phyloP scores from a whole-genome alignment of 495 filamentous ascomycete genomes.

The Penicillium simplicissimum region DNA sequence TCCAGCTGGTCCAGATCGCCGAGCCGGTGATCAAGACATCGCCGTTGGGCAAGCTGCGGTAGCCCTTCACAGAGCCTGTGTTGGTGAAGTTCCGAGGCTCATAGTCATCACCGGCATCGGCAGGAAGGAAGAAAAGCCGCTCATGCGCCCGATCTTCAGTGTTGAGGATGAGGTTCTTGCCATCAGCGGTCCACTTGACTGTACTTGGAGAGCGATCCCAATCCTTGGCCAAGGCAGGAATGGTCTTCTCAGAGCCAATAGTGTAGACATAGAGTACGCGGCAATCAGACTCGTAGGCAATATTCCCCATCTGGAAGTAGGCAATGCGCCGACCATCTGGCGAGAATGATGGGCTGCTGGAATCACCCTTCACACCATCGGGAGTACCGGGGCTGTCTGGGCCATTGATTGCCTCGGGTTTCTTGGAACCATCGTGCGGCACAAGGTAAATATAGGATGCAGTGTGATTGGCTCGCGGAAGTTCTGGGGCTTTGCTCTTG shows the following conservation, averaged over 20 bases:
- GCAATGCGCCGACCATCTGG: constrained; percentile 39
- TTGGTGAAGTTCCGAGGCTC: constrained; percentile 36
- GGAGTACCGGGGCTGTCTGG: constrained; percentile 32
- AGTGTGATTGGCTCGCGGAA: constrained; percentile 41
- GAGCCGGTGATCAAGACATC: constrained; percentile 37
- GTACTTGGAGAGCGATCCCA: constrained; percentile 44
- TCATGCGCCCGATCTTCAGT: constrained; percentile 34
- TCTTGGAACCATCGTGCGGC: constrained; percentile 37
- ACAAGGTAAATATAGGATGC: constrained; percentile 43
- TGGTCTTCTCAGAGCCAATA: constrained; percentile 30
- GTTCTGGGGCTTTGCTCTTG: constrained; percentile 45
- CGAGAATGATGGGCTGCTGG: constrained; percentile 38
- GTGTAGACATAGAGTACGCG: constrained; percentile 39
- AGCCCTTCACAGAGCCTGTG: constrained; percentile 25
- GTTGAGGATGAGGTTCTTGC: constrained; percentile 32
- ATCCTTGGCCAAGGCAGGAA: constrained; percentile 33
- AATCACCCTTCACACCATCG: constrained; percentile 34
- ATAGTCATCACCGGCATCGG: constrained; percentile 32
- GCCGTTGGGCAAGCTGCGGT: constrained; percentile 35
- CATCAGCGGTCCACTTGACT: constrained; percentile 38
- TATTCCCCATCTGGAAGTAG: constrained; percentile 45
- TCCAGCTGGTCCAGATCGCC: constrained; percentile 37
- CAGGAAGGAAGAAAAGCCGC: constrained; percentile 37
- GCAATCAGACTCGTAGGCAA: constrained; percentile 39
- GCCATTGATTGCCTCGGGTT: constrained; percentile 37